Evolutionary conservation across 176 grass and related monocot species (phyloP).

Genomic region (Ensete ventricosum): DNA sequence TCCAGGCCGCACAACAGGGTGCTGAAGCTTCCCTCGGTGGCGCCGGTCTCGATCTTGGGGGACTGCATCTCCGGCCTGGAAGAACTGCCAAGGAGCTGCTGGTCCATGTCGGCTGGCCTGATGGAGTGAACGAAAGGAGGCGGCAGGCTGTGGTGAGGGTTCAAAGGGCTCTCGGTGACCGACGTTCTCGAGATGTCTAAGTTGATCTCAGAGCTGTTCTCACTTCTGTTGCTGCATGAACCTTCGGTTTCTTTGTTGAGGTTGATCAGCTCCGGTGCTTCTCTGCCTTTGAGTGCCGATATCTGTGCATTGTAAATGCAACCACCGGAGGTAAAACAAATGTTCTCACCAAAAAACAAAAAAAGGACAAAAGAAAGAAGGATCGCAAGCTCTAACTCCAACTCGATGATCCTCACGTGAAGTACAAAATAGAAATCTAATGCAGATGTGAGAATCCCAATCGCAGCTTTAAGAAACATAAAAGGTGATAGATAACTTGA

Average conservation of each 20-base stretch:
- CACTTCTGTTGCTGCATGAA: conserved; percentile 2
- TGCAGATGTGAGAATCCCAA: background rate
- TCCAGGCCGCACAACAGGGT: conserved; percentile 6
- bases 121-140: background rate
- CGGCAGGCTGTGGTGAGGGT: background rate
- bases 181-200: background rate
- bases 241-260: conserved; percentile 13
- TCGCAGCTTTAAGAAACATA: no score
- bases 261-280: conserved; percentile 2
- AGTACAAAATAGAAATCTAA: background rate
- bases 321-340: background rate
- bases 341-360: no score
- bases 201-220: conserved; percentile 16
- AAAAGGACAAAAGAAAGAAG: no score
- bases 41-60: background rate
- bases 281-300: conserved; percentile 1
- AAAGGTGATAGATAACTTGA: no score
- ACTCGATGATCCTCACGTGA: background rate
- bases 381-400: no score
- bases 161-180: background rate
- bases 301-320: background rate
- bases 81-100: background rate
- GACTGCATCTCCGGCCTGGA: background rate
- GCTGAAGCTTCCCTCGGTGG: background rate
- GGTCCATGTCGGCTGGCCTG: background rate